A percentile compares a stretch with the other conserved stretches of the same genome.
phyloP scores from a whole-genome alignment of 139 green algal genomes.

The Edaphochlamys debaryana region DNA sequence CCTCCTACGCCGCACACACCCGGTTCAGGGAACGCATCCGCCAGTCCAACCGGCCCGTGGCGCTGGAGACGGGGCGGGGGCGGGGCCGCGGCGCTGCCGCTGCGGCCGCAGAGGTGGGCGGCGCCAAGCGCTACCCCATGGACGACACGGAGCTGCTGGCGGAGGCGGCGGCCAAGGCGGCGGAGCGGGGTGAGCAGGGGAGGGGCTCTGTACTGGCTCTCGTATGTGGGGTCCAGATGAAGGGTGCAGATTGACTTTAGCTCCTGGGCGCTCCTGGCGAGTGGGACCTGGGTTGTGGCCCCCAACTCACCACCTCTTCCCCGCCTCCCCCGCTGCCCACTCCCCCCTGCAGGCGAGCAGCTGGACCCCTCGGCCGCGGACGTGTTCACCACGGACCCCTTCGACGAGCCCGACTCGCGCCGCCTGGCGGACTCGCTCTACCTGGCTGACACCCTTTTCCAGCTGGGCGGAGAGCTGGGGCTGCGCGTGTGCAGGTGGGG shows the following conservation, averaged over 20 bases:
- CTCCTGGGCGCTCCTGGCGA: no score
- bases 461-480: constrained; percentile 26
- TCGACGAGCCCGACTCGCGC: background rate
- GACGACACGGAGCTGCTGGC: constrained; percentile 61
- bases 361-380: background rate
- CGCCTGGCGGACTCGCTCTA: constrained; percentile 34
- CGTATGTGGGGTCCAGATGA: no score
- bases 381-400: constrained; percentile 10
- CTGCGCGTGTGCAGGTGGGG: no score
- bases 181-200: background rate
- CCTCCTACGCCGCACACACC: no score
- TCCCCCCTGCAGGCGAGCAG: constrained; percentile 2
- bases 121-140: constrained; percentile 52
- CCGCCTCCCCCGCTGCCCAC: no score
- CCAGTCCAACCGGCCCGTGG: background rate
- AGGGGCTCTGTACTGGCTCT: no score
- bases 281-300: no score
- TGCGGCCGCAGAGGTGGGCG: no score
- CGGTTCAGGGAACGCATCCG: background rate
- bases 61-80: background rate
- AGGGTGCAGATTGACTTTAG: no score
- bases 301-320: no score
- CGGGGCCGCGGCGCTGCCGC: no score
- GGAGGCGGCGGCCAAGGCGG: constrained; percentile 23
- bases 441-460: constrained; percentile 22